Percentiles rank a stretch among this genome's conserved stretches.
These are phyloP conservation scores for Geranomyces variabilis DNA, from an alignment of 192 early-diverging fungal genomes.

Conservation along the genomic window DNA sequence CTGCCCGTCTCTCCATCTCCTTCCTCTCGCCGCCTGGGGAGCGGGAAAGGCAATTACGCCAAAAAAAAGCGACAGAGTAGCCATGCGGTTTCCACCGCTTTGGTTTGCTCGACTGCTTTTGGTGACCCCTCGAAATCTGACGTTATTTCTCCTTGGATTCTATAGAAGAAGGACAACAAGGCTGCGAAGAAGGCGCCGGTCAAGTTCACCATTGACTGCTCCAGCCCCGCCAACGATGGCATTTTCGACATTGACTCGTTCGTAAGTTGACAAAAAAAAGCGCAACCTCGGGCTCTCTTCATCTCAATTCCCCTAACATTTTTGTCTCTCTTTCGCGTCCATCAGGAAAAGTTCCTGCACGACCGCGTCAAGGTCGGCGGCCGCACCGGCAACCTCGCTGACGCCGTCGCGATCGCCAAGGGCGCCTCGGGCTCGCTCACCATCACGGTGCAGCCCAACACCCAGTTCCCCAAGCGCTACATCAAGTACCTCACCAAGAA, in stretches of 20 bases:
- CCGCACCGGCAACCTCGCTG: conserved; percentile 93
- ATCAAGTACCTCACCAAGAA: conserved; percentile 99
- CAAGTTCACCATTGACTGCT: conserved; percentile 94
- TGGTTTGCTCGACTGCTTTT: conserved; percentile 19
- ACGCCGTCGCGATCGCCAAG: conserved; percentile 82
- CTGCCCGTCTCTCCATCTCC: background rate
- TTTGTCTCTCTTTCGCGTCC: background rate
- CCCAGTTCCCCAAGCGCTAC: conserved; percentile 95
- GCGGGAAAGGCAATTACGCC: background rate
- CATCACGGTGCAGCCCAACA: conserved; percentile 75
- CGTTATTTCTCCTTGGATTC: background rate
- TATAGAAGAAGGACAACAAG: conserved; percentile 40
- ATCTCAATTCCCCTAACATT: background rate
- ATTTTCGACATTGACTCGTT: conserved; percentile 97
- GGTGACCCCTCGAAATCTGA: background rate
- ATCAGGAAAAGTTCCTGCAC: conserved; percentile 94
- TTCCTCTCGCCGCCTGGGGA: background rate
- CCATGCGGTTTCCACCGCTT: background rate
- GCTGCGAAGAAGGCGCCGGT: conserved; percentile 51
- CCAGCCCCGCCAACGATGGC: conserved; percentile 88
- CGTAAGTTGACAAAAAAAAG: conserved; percentile 58
- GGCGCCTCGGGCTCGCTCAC: conserved; percentile 43
- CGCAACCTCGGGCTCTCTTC: too few species aligned
- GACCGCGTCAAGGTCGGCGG: conserved; percentile 98
- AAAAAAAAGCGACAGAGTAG: background rate